Evolutionary conservation across 176 grass and related monocot genomes (phyloP).

Genomic region (Zea mays): Zm-B73-REFERENCE-NAM-5.0 NC_050102.1:147566501-147567000

Average conservation of each 20-base stretch:
- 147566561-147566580: slow-evolving; percentile 51
- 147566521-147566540: slow-evolving; percentile 23
- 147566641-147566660: slow-evolving; percentile 22
- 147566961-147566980: background rate
- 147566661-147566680: background rate
- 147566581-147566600: background rate
- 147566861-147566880: background rate
- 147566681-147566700: background rate
- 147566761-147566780: slow-evolving; percentile 65
- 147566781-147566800: slow-evolving; percentile 35
- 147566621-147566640: slow-evolving; percentile 64
- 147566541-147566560: slow-evolving; percentile 54
- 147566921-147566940: background rate
- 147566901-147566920: slow-evolving; percentile 24
- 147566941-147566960: slow-evolving; percentile 17
- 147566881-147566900: background rate
- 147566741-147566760: slow-evolving; percentile 50
- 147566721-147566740: background rate
- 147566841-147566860: background rate
- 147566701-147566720: background rate
- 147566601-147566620: slow-evolving; percentile 50
- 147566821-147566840: slow-evolving; percentile 20
- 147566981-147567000: background rate
- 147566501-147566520: slow-evolving; percentile 41
- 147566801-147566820: slow-evolving; percentile 23